Evolutionary conservation across 345 rosid genomes (phyloP).

Genomic region (Lepidium africanum): DNA sequence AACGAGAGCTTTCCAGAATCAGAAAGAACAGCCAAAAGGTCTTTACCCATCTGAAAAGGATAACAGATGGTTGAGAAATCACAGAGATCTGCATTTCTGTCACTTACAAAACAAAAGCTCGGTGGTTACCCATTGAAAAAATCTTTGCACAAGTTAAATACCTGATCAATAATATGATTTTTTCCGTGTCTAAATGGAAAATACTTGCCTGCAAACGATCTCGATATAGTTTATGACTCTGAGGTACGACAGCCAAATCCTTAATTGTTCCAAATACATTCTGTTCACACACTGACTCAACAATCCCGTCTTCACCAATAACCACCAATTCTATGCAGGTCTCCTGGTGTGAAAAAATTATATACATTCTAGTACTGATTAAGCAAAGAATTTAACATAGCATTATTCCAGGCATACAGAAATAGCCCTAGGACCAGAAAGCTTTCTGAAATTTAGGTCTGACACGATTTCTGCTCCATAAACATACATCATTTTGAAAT

Average conservation of each 20-base stretch:
- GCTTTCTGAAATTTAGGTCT: neutral
- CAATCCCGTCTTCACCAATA: slow-evolving; percentile 70
- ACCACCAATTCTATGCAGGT: slow-evolving; percentile 83
- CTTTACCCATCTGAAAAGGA: slow-evolving; percentile 62
- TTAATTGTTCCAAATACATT: slow-evolving; percentile 77
- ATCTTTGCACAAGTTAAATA: neutral
- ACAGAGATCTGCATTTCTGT: neutral
- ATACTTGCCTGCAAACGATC: slow-evolving; percentile 45
- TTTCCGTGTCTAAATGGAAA: neutral
- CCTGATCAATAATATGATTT: neutral
- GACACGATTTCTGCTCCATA: neutral
- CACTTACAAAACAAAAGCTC: slow-evolving; percentile 5
- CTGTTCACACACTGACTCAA: slow-evolving; percentile 77
- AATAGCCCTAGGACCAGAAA: neutral
- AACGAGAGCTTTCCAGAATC: slow-evolving; percentile 99
- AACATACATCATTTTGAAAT: neutral
- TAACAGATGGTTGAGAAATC: slow-evolving; percentile 14
- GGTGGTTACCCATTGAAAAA: neutral
- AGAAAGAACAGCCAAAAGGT: slow-evolving; percentile 77
- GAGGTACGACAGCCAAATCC: slow-evolving; percentile 75
- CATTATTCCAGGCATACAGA: neutral
- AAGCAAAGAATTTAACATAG: neutral
- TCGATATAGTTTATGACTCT: slow-evolving; percentile 41
- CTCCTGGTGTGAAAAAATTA: slow-evolving; percentile 43
- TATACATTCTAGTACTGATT: neutral